phyloP scores from a whole-genome alignment of 306 rosid species.

The Malus orientalis region DNA sequence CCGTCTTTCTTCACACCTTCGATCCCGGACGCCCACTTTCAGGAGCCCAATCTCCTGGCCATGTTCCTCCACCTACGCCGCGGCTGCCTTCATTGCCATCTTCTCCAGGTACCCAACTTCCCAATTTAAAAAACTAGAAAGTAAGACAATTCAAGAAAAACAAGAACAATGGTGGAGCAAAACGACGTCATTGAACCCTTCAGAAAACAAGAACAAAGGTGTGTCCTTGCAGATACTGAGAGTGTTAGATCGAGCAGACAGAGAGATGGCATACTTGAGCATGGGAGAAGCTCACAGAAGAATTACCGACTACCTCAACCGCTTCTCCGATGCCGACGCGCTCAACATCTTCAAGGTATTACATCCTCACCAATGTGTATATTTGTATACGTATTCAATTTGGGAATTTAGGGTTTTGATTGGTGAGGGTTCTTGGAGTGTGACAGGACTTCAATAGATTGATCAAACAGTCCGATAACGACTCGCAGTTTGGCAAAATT shows the following conservation, averaged over 20 bases:
- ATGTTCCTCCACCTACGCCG: too few relatives aligned
- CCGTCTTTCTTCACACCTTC: too few relatives aligned
- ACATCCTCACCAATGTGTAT: not conserved
- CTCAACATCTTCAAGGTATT: conserved; percentile 55
- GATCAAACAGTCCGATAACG: conserved; percentile 62
- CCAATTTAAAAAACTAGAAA: too few relatives aligned
- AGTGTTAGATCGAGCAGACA: not conserved
- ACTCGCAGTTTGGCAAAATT: conserved; percentile 53
- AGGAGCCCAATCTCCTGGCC: too few relatives aligned
- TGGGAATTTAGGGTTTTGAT: not conserved
- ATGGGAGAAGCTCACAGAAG: conserved; percentile 93
- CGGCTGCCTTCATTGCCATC: too few relatives aligned
- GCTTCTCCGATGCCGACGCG: conserved; percentile 74
- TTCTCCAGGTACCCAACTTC: too few relatives aligned
- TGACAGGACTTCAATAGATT: conserved; percentile 51
- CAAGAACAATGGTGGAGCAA: not conserved
- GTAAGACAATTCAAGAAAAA: not conserved
- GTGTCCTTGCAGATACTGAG: not conserved
- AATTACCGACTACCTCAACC: conserved; percentile 69
- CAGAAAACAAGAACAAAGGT: too few relatives aligned
- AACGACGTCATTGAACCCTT: not conserved
- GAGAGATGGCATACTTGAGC: conserved; percentile 66
- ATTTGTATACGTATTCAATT: not conserved
- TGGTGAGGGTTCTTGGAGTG: not conserved
- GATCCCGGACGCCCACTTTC: too few relatives aligned